Conservation (phyloP, 2,329 filamentous ascomycete genomes). For the Salinomyces thailandicus region DNA sequence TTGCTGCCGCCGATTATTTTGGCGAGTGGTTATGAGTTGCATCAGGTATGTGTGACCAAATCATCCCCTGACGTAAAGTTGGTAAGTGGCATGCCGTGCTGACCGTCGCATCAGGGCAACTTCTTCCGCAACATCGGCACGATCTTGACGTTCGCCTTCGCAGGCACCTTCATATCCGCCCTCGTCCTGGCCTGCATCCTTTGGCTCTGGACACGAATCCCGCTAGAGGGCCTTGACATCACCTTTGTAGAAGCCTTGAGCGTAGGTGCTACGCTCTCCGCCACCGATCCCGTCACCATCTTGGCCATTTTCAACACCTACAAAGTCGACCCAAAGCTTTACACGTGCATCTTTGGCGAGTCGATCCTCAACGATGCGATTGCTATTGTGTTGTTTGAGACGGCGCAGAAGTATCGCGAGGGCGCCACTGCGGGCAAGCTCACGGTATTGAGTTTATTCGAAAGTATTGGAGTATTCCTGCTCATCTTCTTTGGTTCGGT, state of each 20-base stretch:
- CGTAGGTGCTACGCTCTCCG: constrained; percentile 89
- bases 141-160: constrained; percentile 95
- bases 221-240: constrained; percentile 74
- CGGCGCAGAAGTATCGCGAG: constrained; percentile 82
- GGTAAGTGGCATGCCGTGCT: not conserved
- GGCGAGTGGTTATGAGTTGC: constrained; percentile 90
- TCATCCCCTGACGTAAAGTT: too few species aligned
- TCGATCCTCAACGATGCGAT: constrained; percentile 97
- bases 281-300: constrained; percentile 95
- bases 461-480: constrained; percentile 89
- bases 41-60: constrained; percentile 49
- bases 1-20: constrained; percentile 97
- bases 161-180: constrained; percentile 91
- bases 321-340: constrained; percentile 97
- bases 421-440: constrained; percentile 59
- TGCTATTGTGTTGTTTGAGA: constrained; percentile 97
- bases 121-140: constrained; percentile 98
- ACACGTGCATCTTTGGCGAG: constrained; percentile 97
- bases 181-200: constrained; percentile 85
- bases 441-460: constrained; percentile 72
- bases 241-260: constrained; percentile 93
- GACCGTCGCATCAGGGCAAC: constrained; percentile 50
- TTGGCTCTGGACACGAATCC: constrained; percentile 79
- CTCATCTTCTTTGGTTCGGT: constrained; percentile 92
- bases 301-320: constrained; percentile 98